These are phyloP conservation scores for Coemansia sp. DNA, from an alignment of 371 early-diverging fungal genomes.

Conservation along the genomic window DNA sequence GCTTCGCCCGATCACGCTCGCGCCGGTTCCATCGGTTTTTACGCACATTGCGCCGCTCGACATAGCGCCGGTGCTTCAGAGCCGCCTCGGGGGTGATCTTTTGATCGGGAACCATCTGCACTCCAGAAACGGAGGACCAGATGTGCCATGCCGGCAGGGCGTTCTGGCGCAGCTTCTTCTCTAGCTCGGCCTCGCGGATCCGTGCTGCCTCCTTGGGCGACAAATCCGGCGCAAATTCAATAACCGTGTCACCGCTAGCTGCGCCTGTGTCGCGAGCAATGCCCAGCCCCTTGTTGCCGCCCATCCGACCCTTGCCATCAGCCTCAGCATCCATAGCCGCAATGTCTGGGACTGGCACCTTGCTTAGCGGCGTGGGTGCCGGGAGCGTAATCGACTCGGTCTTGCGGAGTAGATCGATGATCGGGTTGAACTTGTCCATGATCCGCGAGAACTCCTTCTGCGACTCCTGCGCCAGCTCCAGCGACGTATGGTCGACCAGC, in stretches of 20 bases:
- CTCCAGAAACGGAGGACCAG: constrained; percentile 67
- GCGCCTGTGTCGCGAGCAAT: constrained; percentile 74
- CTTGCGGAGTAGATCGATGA: constrained; percentile 76
- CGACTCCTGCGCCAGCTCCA: constrained; percentile 59
- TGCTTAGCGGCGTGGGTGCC: constrained; percentile 51
- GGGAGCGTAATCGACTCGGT: constrained; percentile 64
- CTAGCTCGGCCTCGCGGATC: constrained; percentile 67
- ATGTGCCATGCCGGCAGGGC: constrained; percentile 81
- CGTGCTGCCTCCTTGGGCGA: constrained; percentile 65
- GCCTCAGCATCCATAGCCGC: constrained; percentile 11
- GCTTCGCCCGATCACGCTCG: constrained; percentile 23
- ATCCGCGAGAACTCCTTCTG: constrained; percentile 56
- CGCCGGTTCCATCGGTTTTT: constrained; percentile 33
- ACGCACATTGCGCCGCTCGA: constrained; percentile 23
- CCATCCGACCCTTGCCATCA: constrained; percentile 18
- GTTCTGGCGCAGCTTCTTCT: constrained; percentile 75
- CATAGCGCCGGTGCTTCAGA: constrained; percentile 24
- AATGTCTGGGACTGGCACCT: constrained; percentile 45
- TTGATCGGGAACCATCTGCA: constrained; percentile 50
- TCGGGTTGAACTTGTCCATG: constrained; percentile 77
- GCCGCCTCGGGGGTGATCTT: constrained; percentile 42
- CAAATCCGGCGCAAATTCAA: constrained; percentile 74
- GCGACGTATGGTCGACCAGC: constrained; percentile 67
- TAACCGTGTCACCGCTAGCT: constrained; percentile 70
- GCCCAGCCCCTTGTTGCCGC: constrained; percentile 58